Base-by-base conservation (phyloP, 2,329 filamentous ascomycete genomes). In the Alternaria solani region DNA sequence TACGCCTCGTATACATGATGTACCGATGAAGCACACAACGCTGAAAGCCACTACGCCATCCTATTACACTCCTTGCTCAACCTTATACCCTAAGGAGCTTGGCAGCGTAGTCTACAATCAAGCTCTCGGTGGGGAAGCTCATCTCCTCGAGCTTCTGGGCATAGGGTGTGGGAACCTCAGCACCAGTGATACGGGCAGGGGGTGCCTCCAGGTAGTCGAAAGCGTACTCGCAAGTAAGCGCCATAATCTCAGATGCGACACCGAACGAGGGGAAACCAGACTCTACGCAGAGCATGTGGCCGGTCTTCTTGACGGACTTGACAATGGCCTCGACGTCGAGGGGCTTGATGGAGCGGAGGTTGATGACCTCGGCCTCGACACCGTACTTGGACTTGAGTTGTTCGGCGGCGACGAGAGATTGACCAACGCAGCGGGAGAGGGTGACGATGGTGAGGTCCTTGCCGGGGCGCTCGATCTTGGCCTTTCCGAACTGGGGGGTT, bases 261-360 rank as follows among this genome's bases (percentile, higher is more conserved):
- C 95, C 95, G 78, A 94, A 99, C 75, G 92, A 92, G 65, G 95
- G 95, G 88, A 94, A 99, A 67, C 94, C 95, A 58, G 93, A 97
- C 83, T 98, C 94, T 71, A 99, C 93, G 42, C 89, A 89, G 80
- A 99, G 87, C 65, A 99, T 88, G 76, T 91, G 91, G 79, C 92
- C 91, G 18, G 95, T 99, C 90, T 99, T 99, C 91, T 99, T 98
- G 79, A 99, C 90, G 12, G 94, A 97, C 81, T 96, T 93, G 81
- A 98, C 86, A 75, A 99, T 98, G 69, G 93, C 87, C 82, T 98
- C 94, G 61, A 99, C 87, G 76, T 99, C 95, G 69, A 99, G 87
- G 43, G 95, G 95, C 87, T 98, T 99, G 83, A 99, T 84, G 70
- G 94, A 97, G 75, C 95, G 93, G 77, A 99, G 89, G 86, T 99